phyloP scores from a whole-genome alignment of 495 filamentous ascomycete species.

The Trichoderma erinaceum region DNA sequence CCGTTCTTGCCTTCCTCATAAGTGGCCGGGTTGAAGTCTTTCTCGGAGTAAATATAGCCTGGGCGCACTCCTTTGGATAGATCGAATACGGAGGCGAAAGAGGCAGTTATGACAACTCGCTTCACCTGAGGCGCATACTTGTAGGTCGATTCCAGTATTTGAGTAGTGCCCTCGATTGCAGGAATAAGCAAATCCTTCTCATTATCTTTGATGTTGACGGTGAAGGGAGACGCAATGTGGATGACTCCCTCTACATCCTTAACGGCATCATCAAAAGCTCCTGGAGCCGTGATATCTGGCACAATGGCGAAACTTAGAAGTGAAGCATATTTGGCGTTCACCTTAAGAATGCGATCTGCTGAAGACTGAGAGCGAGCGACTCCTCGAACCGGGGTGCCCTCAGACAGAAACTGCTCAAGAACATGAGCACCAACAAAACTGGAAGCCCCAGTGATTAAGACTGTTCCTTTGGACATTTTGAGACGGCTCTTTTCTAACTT shows the following conservation, averaged over 20 bases:
- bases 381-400: slow-evolving; percentile 63
- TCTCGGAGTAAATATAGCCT: not conserved
- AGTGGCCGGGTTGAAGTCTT: slow-evolving; percentile 1
- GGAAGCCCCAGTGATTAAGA: slow-evolving; percentile 26
- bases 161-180: slow-evolving; percentile 64
- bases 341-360: slow-evolving; percentile 17
- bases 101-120: slow-evolving; percentile 50
- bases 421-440: slow-evolving; percentile 35
- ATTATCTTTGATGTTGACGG: not conserved
- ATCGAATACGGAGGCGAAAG: slow-evolving; percentile 27
- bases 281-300: slow-evolving; percentile 25
- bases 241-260: slow-evolving; percentile 10
- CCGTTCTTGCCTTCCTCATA: slow-evolving; percentile 21
- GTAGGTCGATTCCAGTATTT: slow-evolving; percentile 61
- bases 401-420: slow-evolving; percentile 48
- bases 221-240: slow-evolving; percentile 53
- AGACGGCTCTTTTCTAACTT: not conserved
- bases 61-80: slow-evolving; percentile 19
- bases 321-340: slow-evolving; percentile 44
- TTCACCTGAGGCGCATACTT: slow-evolving; percentile 57
- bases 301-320: slow-evolving; percentile 52
- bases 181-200: slow-evolving; percentile 56
- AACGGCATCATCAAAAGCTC: slow-evolving; percentile 31
- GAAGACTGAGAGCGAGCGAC: slow-evolving; percentile 48
- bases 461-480: not conserved